These are phyloP conservation scores for Symbiodinium natans DNA, from an alignment of 73 alveolate species.

Conservation along the genomic window DNA sequence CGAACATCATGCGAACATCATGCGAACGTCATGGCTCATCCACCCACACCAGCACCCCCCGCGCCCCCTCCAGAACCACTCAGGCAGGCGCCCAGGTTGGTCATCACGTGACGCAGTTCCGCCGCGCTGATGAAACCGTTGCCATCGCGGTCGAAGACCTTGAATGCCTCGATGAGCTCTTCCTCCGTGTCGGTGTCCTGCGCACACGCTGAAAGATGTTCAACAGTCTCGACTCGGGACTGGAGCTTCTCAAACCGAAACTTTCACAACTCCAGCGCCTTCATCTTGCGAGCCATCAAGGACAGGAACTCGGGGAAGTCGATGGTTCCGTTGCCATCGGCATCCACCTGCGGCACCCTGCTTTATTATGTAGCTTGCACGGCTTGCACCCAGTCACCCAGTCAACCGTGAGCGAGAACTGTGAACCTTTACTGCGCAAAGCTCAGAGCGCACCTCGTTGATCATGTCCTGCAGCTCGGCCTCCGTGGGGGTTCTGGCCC, in stretches of 20 bases:
- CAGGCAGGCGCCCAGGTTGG: conserved; percentile 97
- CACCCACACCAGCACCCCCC: background rate
- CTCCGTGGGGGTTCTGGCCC: conserved; percentile 99
- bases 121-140: conserved; percentile 98
- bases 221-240: too few relatives aligned
- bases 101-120: conserved; percentile 98
- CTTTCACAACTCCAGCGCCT: conserved; percentile 17
- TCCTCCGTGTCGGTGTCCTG: conserved; percentile 98
- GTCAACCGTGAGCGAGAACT: background rate
- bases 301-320: conserved; percentile 99
- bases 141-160: conserved; percentile 99
- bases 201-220: too few relatives aligned
- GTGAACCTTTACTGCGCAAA: background rate
- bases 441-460: conserved; percentile 2
- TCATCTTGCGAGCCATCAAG: conserved; percentile 99
- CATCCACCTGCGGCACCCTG: conserved; percentile 98
- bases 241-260: too few relatives aligned
- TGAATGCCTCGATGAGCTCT: conserved; percentile 99
- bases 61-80: background rate
- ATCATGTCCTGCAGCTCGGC: conserved; percentile 97
- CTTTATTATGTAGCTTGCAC: background rate
- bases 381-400: background rate
- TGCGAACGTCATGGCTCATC: background rate
- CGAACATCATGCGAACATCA: background rate
- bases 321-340: conserved; percentile 99